Evolutionary conservation across 768 basidiomycete genomes (phyloP), one percentile per base, ranked within the genome.

Genomic region (Boletus fagicola): DNA sequence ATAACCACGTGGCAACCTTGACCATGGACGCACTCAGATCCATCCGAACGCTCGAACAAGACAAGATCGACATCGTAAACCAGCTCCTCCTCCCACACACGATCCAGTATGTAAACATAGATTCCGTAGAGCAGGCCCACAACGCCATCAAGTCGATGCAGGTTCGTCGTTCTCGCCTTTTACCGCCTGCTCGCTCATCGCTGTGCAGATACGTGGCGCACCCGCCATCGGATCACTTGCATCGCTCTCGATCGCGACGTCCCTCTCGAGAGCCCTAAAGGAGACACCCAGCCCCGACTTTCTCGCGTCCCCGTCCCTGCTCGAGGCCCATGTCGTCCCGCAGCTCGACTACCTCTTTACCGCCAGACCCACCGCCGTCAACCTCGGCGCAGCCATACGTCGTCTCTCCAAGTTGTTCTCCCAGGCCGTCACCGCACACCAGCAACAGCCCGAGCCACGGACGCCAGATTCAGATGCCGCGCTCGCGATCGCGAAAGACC

Each of bases 121-220:
- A 82, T n/a, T 80, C 84, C 15, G 77, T 92, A 58, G 84, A 94
- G 51, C 84, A 93, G 31, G 95, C 94, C 0, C 89, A 91, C 74
- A 90, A 94, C 67, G 95, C 94, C 18, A 98, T 98, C 74, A 95
- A 92, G 75, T 80, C 87, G 16, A 98, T 98, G 95, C 95, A 94
- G 82, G 93, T 87, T 56, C 20, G 69, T 59, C 43, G 22, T 20
- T 43, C 30, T 22, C 13, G 42, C n/a, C n/a, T 9, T 9, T 36
- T 9, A 12, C n/a, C 38, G n/a, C 36, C 56, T 13, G 8, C 35
- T 9, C 42, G 28, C 51, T 50, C 33, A 57, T 31, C 39, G 13
- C 24, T n/a, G 6, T 12, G 22, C 59, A 87, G 84, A 90, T 90
- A 62, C 86, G 96, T 48, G 95, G 95, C 6, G 96, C 95, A 5